Base-by-base conservation (phyloP, 805 yeast genomes). In the Wickerhamiella slavikovae region DNA sequence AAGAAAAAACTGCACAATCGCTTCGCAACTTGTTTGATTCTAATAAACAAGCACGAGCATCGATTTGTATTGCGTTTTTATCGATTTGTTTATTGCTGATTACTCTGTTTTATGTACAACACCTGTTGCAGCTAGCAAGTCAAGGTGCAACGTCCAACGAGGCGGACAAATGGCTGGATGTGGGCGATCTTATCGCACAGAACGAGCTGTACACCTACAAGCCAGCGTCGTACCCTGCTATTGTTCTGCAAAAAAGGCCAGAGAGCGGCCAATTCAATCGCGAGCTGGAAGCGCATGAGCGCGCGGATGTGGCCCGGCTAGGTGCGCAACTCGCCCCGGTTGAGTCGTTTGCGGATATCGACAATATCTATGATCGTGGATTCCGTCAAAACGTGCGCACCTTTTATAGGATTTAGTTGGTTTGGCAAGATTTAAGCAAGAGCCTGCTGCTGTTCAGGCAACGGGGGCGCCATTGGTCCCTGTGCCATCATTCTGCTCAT, bases 81-180 rank as follows among this genome's bases (percentile, higher is more conserved):
- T 71, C 25, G 54, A 66, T n/a, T 45, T 50, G 1, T 31, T 58
- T 11, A 57, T 69, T 33, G 49, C 57, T 3, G 34, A 62, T 1
- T 48, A 69, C n/a, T 52, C 62, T 15, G 35, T 49, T 9, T 56
- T 62, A 28, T 68, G 68, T 38, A 33, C 57, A 2, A 44, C 46
- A 58, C 34, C 77, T 71, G 38, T 23, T 68, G 16, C 43, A 58
- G 19, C 58, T 66, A 37, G 52, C 75, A 2, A 61, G 58, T 37
- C 57, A 64, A 24, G 92, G 92, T 0, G 70, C 70, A 46, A 75
- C 89, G 9, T 72, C 83, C 3, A 74, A 72, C 42, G 92, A 77
- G 48, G 53, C 64, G 12, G 68, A 58, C 29, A 77, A 77, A 43
- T 77, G 91, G 91, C 64, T 54, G 13, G 67, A 60, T 3, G 57